Conservation (phyloP, 2,329 filamentous ascomycete species). For the Eurotiales sp. region DNA sequence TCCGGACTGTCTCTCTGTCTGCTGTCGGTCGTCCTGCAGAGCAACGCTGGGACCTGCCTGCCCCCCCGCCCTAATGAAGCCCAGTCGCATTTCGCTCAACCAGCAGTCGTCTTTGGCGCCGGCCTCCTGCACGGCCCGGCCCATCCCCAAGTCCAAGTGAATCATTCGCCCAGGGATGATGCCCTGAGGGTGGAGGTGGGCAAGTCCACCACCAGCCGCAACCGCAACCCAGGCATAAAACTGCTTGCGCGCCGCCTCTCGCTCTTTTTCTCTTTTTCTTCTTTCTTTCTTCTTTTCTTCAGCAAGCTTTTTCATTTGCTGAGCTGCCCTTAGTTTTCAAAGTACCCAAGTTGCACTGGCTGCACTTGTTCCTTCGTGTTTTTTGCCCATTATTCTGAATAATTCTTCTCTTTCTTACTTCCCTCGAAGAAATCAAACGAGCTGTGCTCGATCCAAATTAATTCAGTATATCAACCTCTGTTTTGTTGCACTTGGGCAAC, state of each 20-base stretch:
- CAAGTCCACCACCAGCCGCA: neutral
- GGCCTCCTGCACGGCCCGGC: constrained; percentile 4
- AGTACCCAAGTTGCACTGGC: constrained; percentile 37
- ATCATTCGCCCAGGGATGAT: neutral
- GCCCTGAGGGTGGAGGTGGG: neutral
- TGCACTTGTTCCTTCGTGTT: constrained; percentile 46
- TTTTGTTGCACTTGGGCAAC: constrained; percentile 1
- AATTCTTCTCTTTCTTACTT: constrained; percentile 27
- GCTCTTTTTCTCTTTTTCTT: constrained; percentile 31
- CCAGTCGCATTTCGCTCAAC: too few species aligned
- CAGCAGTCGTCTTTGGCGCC: constrained; percentile 13
- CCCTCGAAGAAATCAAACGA: constrained; percentile 13
- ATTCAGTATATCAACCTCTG: constrained; percentile 1
- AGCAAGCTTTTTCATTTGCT: constrained; percentile 58
- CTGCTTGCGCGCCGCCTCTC: constrained; percentile 24
- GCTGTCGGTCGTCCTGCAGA: constrained; percentile 12
- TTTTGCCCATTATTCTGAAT: constrained; percentile 30
- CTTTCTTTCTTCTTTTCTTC: constrained; percentile 51
- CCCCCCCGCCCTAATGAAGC: neutral
- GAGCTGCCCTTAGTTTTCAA: constrained; percentile 45
- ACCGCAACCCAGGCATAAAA: constrained; percentile 12
- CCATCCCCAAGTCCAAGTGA: constrained; percentile 1
- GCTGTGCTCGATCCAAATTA: constrained; percentile 19
- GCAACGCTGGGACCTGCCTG: constrained; percentile 4
- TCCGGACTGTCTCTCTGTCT: too few species aligned